Evolutionary conservation across 805 yeast species (phyloP), one percentile per base, ranked within the genome.

Genomic region (Schwanniomyces pseudopolymorphus): DNA sequence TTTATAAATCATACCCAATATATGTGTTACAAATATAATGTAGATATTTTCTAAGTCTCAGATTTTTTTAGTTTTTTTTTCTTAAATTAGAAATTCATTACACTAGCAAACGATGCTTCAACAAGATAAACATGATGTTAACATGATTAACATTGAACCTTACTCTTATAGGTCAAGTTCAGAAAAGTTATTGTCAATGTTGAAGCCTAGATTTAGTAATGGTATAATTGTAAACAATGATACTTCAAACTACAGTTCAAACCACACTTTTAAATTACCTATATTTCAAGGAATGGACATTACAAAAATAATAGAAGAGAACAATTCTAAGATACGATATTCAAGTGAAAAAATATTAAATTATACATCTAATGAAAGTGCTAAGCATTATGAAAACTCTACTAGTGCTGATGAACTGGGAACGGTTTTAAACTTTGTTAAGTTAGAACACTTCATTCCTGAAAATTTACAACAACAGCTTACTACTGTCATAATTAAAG

Each of bases 381-480:
- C 22, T 13, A 21, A 42, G 33, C 31, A 40, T 10, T 54, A 40
- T 8, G 44, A 26, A 25, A 27, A 16, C 8, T 20, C 24, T 21
- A 14, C 10, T 14, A 31, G 10, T 5, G 17, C n/a, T 20, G 14
- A 42, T 4, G 58, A 47, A 3, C 47, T 48, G 16, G 55, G 52
- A 14, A 11, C 16, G 20, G 20, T 16, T n/a, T 31, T 20, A 6
- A 40, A 55, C 13, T 66, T 50, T 43, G 56, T 63, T 5, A 66
- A 59, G 1, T 56, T 74, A 11, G 57, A 56, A 4, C 39, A 43
- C 3, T 63, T 75, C 28, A 47, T 43, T 3, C 76, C 78, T 0
- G 42, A 46, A 1, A 70, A 63, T 36, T 56, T 70, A 33, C 58
- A 63, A 37, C 64, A 71, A 28, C 77, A 76, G 45, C 44, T 72